phyloP scores from a whole-genome alignment of 371 early-diverging fungal genomes.

The Rhizomucor pusillus region DNA sequence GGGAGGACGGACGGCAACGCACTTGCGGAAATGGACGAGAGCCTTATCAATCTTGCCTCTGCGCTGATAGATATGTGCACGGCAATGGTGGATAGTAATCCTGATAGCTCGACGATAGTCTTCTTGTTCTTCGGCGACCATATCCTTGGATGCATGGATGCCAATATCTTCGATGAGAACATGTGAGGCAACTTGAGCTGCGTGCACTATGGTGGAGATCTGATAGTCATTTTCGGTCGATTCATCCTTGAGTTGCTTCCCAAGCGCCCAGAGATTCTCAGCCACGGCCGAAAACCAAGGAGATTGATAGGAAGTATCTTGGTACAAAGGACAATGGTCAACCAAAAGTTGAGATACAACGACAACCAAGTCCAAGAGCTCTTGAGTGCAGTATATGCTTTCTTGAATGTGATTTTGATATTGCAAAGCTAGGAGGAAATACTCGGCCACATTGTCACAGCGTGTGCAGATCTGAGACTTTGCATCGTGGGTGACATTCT shows the following conservation, averaged over 20 bases:
- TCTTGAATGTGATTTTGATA: neutral
- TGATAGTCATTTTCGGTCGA: conserved; percentile 19
- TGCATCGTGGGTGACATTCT: neutral
- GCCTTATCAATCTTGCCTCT: conserved; percentile 22
- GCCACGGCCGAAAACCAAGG: conserved; percentile 27
- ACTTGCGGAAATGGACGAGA: conserved; percentile 18
- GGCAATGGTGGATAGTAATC: conserved; percentile 39
- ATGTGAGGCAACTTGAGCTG: neutral
- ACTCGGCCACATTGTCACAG: neutral
- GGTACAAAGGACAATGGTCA: conserved; percentile 6
- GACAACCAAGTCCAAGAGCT: neutral
- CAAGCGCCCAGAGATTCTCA: conserved; percentile 30
- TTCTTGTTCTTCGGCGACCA: conserved; percentile 10
- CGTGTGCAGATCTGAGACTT: neutral
- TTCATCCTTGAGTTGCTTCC: conserved; percentile 39
- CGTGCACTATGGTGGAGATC: neutral
- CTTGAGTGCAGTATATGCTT: neutral
- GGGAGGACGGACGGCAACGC: conserved; percentile 8
- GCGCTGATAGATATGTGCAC: conserved; percentile 30
- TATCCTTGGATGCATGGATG: no score
- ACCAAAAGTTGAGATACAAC: neutral
- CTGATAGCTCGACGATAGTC: conserved; percentile 34
- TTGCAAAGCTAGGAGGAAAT: neutral
- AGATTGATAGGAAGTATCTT: conserved; percentile 8
- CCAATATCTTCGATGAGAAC: neutral